Conservation (phyloP, 1,284 basidiomycete species). For the Tilletia indica region DNA sequence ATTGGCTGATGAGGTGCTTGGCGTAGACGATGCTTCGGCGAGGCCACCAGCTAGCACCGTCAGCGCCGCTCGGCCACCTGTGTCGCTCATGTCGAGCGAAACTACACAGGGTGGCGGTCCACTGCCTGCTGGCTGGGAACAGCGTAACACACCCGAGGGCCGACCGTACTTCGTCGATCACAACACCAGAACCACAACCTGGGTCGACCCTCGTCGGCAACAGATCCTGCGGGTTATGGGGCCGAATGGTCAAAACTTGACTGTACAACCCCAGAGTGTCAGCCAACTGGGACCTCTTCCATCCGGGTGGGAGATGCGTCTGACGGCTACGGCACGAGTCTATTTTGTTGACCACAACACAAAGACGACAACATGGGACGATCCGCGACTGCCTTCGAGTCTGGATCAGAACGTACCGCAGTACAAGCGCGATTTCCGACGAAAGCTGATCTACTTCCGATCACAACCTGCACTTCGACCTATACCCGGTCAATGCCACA, state of each 20-base stretch:
- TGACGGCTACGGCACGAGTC: constrained; percentile 85
- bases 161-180: constrained; percentile 91
- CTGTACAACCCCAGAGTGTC: constrained; percentile 75
- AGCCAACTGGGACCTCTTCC: constrained; percentile 90
- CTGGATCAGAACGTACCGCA: constrained; percentile 94
- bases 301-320: constrained; percentile 95
- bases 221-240: constrained; percentile 82
- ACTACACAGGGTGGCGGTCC: constrained; percentile 78
- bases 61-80: constrained; percentile 28
- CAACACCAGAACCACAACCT: constrained; percentile 92
- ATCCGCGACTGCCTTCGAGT: constrained; percentile 75
- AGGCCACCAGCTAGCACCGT: neutral
- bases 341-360: constrained; percentile 97
- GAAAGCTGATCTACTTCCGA: constrained; percentile 98
- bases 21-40: constrained; percentile 36
- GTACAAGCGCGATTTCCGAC: constrained; percentile 97
- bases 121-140: constrained; percentile 95
- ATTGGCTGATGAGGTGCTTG: constrained; percentile 55
- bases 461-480: constrained; percentile 89
- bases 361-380: constrained; percentile 93
- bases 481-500: constrained; percentile 82
- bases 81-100: constrained; percentile 30
- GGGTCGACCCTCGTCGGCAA: constrained; percentile 92
- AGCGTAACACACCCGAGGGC: constrained; percentile 94
- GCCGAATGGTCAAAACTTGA: constrained; percentile 74